Evolutionary conservation across 257 asterid genomes (phyloP).

Genomic region (Salvia miltiorrhiza): DNA sequence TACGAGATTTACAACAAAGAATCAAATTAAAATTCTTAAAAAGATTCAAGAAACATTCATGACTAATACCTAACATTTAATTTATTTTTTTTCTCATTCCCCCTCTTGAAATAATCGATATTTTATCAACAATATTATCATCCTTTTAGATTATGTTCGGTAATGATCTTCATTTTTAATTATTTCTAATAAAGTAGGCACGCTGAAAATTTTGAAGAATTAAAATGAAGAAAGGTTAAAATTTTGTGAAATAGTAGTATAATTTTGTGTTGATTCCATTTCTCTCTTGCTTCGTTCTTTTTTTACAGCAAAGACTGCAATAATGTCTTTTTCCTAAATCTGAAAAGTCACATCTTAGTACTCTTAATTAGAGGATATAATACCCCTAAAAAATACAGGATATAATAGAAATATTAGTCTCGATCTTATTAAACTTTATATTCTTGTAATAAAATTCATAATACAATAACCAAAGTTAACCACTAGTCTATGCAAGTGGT

Average conservation of each 20-base stretch:
- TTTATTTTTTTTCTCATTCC: too few species aligned
- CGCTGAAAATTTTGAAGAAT: too few species aligned
- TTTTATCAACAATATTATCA: too few species aligned
- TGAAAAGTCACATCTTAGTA: too few species aligned
- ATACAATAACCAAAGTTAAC: not conserved
- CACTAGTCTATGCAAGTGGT: not conserved
- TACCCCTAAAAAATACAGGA: too few species aligned
- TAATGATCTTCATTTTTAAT: too few species aligned
- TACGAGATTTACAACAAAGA: conserved; percentile 23
- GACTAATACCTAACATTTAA: not conserved
- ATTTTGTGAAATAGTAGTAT: not conserved
- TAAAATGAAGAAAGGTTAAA: not conserved
- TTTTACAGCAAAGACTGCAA: conserved; percentile 24
- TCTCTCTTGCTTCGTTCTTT: not conserved
- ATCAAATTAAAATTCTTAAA: conserved; percentile 1
- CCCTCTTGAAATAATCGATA: too few species aligned
- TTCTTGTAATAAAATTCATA: not conserved
- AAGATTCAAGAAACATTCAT: not conserved
- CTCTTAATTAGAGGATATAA: too few species aligned
- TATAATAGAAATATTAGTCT: not conserved
- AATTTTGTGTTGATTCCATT: not conserved
- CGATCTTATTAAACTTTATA: not conserved
- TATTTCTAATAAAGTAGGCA: too few species aligned
- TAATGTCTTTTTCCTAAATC: not conserved
- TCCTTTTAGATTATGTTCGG: too few species aligned